Evolutionary conservation across 495 filamentous ascomycete genomes (phyloP), one percentile per base, ranked within the genome.

Genomic region (Aspergillus ellipticus): DNA sequence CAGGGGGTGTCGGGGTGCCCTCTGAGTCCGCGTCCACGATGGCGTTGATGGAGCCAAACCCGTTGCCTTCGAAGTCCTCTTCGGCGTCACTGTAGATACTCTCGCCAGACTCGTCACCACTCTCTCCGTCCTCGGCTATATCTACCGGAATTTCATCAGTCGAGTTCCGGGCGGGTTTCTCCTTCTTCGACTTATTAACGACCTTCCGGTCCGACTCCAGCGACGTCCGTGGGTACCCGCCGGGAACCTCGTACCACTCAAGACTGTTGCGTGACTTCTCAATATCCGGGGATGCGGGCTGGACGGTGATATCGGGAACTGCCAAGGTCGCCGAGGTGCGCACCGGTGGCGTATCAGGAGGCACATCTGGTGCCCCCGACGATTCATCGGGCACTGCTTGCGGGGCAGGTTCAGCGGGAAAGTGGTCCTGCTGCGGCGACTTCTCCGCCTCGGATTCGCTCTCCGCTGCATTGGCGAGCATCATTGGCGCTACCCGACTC

Each of bases 21-120:
- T 37, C 5, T 19, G 31, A 15, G 16, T 13, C 4, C 19, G 43
- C 84, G 49, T 92, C 85, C 2, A 95, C 78, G 42, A 96, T 86
- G 24, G 92, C 92, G 71, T 96, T 83, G 43, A 96, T 83, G 11
- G 89, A 95, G 46, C 86, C 80, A 69, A 92, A 96, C 0, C 87
- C 89, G 58, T 86, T 84, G 5, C 85, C 85, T 39, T 92, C 84
- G 0, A 88, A 71, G 51, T 90, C 88, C 64, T 96, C 92, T 41
- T 85, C 85, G 2, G 92, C 92, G 77, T 96, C 92, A 63, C 89
- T 94, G 68, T 93, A 96, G 46, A 93, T 79, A 68, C 88, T 93
- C 28, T 78, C 74, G 22, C 76, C 74, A 29, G 75, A 77, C n/a
- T 84, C 82, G 26, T 76, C 77, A 43, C 77, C 77, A 6, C 69